Evolutionary conservation across 2,329 filamentous ascomycete genomes (phyloP).

Genomic region (Fusarium irregulare): DNA sequence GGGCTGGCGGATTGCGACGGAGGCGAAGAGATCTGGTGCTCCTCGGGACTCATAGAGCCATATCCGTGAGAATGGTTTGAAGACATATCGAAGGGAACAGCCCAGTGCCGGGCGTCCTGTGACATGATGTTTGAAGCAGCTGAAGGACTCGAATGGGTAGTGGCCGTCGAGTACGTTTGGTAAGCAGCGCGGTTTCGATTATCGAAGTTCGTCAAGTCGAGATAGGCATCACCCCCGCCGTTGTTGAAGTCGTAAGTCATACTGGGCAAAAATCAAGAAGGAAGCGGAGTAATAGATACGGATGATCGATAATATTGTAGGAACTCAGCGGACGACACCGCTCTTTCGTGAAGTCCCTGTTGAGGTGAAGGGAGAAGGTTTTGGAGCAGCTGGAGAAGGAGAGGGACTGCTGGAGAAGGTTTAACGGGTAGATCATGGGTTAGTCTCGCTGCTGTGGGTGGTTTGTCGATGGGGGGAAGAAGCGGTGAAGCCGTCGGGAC

Average conservation of each 20-base stretch:
- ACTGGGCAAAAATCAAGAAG: constrained; percentile 52
- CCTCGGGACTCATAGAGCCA: constrained; percentile 63
- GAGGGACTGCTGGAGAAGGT: constrained; percentile 44
- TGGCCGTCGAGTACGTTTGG: constrained; percentile 45
- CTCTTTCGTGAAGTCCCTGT: constrained; percentile 55
- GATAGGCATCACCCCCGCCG: constrained; percentile 67
- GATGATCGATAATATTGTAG: constrained; percentile 52
- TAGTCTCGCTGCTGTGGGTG: constrained; percentile 42
- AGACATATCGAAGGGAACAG: constrained; percentile 65
- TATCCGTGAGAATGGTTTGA: constrained; percentile 56
- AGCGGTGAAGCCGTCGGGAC: constrained; percentile 54
- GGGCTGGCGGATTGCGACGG: constrained; percentile 64
- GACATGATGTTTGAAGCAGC: constrained; percentile 51
- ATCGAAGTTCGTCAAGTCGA: constrained; percentile 69
- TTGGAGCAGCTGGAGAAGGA: constrained; percentile 45
- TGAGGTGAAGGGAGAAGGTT: constrained; percentile 47
- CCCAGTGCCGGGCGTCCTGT: constrained; percentile 57
- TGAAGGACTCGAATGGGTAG: constrained; percentile 49
- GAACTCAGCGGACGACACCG: constrained; percentile 56
- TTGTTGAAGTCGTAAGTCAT: constrained; percentile 71
- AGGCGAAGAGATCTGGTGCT: constrained; percentile 59
- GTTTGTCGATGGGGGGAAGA: constrained; percentile 51
- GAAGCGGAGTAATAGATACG: constrained; percentile 48
- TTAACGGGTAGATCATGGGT: constrained; percentile 43
- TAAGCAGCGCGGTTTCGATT: constrained; percentile 65